Percentiles rank a stretch among this genome's conserved stretches.
Conservation (phyloP, 805 yeast species). For the Jamesozyma spencerorum region DNA sequence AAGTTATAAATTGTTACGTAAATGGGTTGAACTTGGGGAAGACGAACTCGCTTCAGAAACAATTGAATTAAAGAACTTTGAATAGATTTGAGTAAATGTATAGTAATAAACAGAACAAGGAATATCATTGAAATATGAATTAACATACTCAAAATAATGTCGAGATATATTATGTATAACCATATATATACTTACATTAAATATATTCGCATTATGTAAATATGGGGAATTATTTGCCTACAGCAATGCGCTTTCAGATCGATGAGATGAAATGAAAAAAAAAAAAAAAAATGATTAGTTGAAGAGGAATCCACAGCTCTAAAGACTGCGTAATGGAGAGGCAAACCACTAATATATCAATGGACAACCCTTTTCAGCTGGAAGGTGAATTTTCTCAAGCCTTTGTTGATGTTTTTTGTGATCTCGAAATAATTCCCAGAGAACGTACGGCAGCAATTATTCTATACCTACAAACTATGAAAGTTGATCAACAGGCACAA, state of each 20-base stretch:
- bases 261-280: too few relatives aligned
- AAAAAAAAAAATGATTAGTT: too few relatives aligned
- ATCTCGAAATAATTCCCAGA: not conserved
- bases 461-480: conserved; percentile 6
- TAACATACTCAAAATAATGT: too few relatives aligned
- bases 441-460: conserved; percentile 4
- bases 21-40: conserved; percentile 9
- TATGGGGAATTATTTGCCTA: too few relatives aligned
- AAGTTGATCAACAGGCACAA: conserved; percentile 4
- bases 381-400: too few relatives aligned
- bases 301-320: too few relatives aligned
- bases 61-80: conserved; percentile 11
- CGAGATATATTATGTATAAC: too few relatives aligned
- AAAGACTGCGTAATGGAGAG: too few relatives aligned
- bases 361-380: not conserved
- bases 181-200: too few relatives aligned
- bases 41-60: conserved; percentile 4
- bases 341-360: not conserved
- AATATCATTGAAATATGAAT: too few relatives aligned
- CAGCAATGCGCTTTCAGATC: too few relatives aligned
- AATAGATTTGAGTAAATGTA: not conserved
- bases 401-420: not conserved
- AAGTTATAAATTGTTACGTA: conserved; percentile 12
- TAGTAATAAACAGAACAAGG: not conserved
- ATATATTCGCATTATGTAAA: too few relatives aligned